Conservation (phyloP, 2,329 filamentous ascomycete genomes). For the Nemania bipapillata region DNA sequence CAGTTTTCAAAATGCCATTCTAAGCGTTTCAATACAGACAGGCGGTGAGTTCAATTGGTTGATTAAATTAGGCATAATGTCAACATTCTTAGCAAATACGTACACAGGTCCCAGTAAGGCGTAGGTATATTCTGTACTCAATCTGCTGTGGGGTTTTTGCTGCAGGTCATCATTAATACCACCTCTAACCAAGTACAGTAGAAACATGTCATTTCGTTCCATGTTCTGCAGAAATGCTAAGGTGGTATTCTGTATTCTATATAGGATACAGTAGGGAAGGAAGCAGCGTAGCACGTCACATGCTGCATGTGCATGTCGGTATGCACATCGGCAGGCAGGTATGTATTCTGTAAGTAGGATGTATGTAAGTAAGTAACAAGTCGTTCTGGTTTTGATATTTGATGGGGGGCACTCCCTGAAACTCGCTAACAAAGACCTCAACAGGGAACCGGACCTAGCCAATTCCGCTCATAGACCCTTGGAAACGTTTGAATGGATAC, state of each 20-base stretch:
- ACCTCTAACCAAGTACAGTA: too few relatives aligned
- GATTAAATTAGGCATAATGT: neutral
- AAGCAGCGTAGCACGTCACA: neutral
- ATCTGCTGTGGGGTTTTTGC: too few relatives aligned
- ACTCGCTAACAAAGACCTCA: constrained; percentile 63
- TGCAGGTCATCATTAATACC: too few relatives aligned
- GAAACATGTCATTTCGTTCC: too few relatives aligned
- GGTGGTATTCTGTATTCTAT: too few relatives aligned
- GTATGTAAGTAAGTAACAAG: too few relatives aligned
- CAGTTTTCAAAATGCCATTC: constrained; percentile 1
- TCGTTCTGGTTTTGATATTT: constrained; percentile 14
- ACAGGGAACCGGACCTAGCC: constrained; percentile 58
- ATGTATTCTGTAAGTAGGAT: too few relatives aligned
- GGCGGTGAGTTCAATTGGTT: constrained; percentile 1
- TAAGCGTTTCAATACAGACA: neutral
- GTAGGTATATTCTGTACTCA: too few relatives aligned
- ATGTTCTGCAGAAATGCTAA: neutral
- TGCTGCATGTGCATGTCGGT: neutral
- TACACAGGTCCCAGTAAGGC: too few relatives aligned
- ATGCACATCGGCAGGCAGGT: neutral
- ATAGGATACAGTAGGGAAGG: neutral
- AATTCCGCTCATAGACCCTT: constrained; percentile 17
- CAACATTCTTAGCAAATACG: neutral
- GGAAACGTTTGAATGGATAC: neutral
- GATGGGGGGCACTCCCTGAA: constrained; percentile 58